Conservation (phyloP, 2,329 filamentous ascomycete species). For the Dactylellina cionopaga region DNA sequence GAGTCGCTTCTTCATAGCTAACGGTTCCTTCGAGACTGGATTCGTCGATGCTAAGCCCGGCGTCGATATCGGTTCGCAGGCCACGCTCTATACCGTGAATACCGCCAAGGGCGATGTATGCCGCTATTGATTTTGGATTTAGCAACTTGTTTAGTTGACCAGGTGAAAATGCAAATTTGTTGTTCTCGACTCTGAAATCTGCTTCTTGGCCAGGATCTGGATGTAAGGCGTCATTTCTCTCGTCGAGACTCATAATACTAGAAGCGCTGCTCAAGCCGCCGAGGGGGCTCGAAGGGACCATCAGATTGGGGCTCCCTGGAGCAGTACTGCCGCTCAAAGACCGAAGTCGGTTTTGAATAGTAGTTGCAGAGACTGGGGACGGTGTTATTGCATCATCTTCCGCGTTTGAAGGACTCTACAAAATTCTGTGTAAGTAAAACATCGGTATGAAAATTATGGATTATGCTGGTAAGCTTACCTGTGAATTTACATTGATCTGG, state of each 20-base stretch:
- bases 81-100: conserved; percentile 80
- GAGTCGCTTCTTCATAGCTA: conserved; percentile 74
- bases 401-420: background rate
- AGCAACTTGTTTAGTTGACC: conserved; percentile 86
- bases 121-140: conserved; percentile 85
- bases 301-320: conserved; percentile 3
- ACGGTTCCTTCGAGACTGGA: conserved; percentile 71
- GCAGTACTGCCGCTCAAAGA: conserved; percentile 5
- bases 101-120: conserved; percentile 83
- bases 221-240: conserved; percentile 62
- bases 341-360: background rate
- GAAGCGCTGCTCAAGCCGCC: background rate
- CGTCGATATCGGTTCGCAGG: conserved; percentile 74
- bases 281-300: background rate
- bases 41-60: conserved; percentile 82
- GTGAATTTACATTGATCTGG: conserved; percentile 3
- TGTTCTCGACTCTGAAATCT: conserved; percentile 65
- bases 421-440: background rate
- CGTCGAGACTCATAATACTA: conserved; percentile 64
- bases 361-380: background rate
- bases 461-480: background rate
- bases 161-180: conserved; percentile 81
- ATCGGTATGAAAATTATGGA: background rate
- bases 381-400: conserved; percentile 3
- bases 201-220: conserved; percentile 66